Evolutionary conservation across 2,329 filamentous ascomycete species (phyloP), one percentile per base, ranked within the genome.

Genomic region (Trichoderma asperellum): DNA sequence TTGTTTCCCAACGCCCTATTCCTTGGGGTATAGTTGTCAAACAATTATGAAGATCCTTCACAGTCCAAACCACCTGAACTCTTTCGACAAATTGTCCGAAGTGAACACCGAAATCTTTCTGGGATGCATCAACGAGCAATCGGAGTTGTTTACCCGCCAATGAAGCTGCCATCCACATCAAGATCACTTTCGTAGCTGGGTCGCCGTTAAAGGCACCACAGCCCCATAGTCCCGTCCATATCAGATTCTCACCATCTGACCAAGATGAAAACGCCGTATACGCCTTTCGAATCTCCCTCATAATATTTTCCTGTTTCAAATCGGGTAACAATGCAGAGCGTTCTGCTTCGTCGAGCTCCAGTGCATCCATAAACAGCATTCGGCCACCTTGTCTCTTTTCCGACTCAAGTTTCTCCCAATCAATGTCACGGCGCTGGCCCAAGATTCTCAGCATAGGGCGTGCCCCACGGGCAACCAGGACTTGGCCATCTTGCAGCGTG

Each of bases 321-420:
- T 81, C 79, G 2, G 76, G 74, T 6, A 79, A 56, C 5, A 49
- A 47, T 12, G 71, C 40, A 1, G 49, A 68, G 12, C 68, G 62
- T 4, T 74, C 71, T 1, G 72, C 68, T 70, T 76, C 73, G 55
- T 80, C 78, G 60, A 80, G 75, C 68, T 80, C 79, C 6, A 81
- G 68, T 0, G 78, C 78, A 40, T 80, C 79, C 79, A 81, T 79
- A 40, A 80, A 77, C 6, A 80, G 69, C 64, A 80, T 76, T 5
- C 73, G 73, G 6, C 77, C 76, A 5, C 77, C 75, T 12, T 37
- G 62, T 70, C 73, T 74, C 3, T 47, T 49, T 1, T 55, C 14
- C 1, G 52, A 24, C 2, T 56, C 58, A 29, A 73, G 59, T 10
- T 27, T 5, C 1, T 55, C 58, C 77, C 75, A 79, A 12, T 68